Percentiles rank a stretch among this genome's conserved stretches.
phyloP scores from a whole-genome alignment of 2,329 filamentous ascomycete species.

The Phaeosphaeriaceae sp. region DNA sequence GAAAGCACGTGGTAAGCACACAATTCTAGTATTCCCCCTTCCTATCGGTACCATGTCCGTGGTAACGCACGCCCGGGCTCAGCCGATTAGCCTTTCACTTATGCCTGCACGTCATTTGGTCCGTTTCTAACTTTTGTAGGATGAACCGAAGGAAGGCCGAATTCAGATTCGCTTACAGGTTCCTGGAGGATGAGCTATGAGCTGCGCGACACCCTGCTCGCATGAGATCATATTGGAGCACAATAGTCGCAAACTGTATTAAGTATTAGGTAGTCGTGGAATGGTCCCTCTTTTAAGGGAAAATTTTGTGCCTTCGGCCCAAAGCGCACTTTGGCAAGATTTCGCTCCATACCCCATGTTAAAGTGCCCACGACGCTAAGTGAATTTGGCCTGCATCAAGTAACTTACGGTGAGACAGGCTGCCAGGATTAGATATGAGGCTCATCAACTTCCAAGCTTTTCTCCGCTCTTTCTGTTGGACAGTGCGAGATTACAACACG shows the following conservation, averaged over 20 bases:
- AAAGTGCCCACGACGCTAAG: constrained; percentile 5
- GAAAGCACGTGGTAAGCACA: constrained; percentile 87
- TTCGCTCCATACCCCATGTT: constrained; percentile 5
- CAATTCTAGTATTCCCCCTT: not conserved
- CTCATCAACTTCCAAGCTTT: constrained; percentile 13
- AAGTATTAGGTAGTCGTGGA: constrained; percentile 45
- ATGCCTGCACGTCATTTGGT: constrained; percentile 15
- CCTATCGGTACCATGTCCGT: constrained; percentile 5
- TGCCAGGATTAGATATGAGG: constrained; percentile 19
- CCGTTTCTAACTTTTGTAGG: constrained; percentile 60
- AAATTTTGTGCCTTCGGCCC: constrained; percentile 25
- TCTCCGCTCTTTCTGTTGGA: constrained; percentile 9
- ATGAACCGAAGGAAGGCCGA: constrained; percentile 98
- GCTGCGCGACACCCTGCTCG: constrained; percentile 5
- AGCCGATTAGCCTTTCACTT: constrained; percentile 8
- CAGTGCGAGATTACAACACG: constrained; percentile 9
- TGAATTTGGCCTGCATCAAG: constrained; percentile 2
- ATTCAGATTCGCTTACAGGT: constrained; percentile 98
- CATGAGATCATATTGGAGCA: constrained; percentile 9
- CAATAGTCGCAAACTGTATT: constrained; percentile 35
- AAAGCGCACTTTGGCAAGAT: constrained; percentile 6
- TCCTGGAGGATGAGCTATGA: constrained; percentile 89
- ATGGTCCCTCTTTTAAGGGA: constrained; percentile 24
- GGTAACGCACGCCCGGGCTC: constrained; percentile 4
- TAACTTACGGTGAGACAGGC: constrained; percentile 22